These are phyloP conservation scores for Eucalyptus marginata DNA, from an alignment of 345 rosid genomes.

Conservation along the genomic window DNA sequence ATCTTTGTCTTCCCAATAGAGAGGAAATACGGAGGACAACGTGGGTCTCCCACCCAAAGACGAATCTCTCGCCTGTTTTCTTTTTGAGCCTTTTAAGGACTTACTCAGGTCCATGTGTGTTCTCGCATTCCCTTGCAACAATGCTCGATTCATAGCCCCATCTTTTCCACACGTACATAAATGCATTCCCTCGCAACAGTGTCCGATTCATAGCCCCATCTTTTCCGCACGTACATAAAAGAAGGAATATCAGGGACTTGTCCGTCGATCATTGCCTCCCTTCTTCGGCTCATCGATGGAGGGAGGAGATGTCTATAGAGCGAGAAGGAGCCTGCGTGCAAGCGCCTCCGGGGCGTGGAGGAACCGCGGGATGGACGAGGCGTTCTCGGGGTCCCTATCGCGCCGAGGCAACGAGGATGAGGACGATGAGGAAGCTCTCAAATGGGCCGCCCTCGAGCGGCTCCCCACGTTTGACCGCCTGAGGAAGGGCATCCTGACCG, in stretches of 20 bases:
- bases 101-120: too few relatives aligned
- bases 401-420: slow-evolving; percentile 22
- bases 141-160: neutral
- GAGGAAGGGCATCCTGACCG: slow-evolving; percentile 23
- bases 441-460: slow-evolving; percentile 53
- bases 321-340: slow-evolving; percentile 1
- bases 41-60: too few relatives aligned
- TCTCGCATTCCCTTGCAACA: neutral
- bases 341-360: slow-evolving; percentile 8
- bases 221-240: neutral
- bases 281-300: neutral
- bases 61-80: fast-evolving
- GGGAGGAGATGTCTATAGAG: neutral
- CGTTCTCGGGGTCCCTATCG: slow-evolving; percentile 19
- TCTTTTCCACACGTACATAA: neutral
- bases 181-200: neutral
- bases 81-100: too few relatives aligned
- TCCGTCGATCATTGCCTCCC: neutral
- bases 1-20: fast-evolving
- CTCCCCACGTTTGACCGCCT: slow-evolving; percentile 39
- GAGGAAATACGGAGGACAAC: fast-evolving
- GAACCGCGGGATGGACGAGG: neutral
- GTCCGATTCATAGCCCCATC: too few relatives aligned
- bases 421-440: slow-evolving; percentile 40
- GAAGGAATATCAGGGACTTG: neutral